phyloP scores from a whole-genome alignment of 2,329 filamentous ascomycete genomes.

The Trichophyton simii region DNA sequence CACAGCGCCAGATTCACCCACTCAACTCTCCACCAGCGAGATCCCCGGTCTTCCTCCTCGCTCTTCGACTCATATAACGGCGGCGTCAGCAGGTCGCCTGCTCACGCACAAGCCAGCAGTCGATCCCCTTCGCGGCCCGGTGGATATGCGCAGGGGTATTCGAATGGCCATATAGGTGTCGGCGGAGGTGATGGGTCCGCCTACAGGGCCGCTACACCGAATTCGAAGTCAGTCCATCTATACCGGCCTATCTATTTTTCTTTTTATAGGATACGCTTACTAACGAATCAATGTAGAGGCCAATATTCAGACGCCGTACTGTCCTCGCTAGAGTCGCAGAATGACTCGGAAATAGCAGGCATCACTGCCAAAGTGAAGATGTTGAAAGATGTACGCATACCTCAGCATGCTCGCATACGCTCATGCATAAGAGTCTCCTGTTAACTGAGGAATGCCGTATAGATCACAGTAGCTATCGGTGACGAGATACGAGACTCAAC shows the following conservation, averaged over 20 bases:
- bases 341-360: conserved; percentile 79
- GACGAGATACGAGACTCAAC: conserved; percentile 89
- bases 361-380: conserved; percentile 80
- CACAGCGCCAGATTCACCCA: conserved; percentile 46
- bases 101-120: conserved; percentile 13
- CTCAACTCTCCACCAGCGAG: conserved; percentile 55
- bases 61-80: conserved; percentile 64
- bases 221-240: conserved; percentile 43
- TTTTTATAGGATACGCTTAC: background rate
- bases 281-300: conserved; percentile 37
- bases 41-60: conserved; percentile 55
- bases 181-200: conserved; percentile 20
- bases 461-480: conserved; percentile 88
- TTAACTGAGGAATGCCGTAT: conserved; percentile 7
- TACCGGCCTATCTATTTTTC: background rate
- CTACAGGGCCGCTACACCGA: conserved; percentile 59
- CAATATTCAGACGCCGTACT: conserved; percentile 89
- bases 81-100: conserved; percentile 27
- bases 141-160: conserved; percentile 19
- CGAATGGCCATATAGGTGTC: conserved; percentile 11
- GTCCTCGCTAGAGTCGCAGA: conserved; percentile 89
- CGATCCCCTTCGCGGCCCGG: conserved; percentile 27
- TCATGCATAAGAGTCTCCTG: background rate
- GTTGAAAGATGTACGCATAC: conserved; percentile 64
- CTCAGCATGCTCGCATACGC: conserved; percentile 7